Evolutionary conservation across 768 basidiomycete genomes (phyloP), one percentile per base, ranked within the genome.

Genomic region (Arthromyces matolae): DNA sequence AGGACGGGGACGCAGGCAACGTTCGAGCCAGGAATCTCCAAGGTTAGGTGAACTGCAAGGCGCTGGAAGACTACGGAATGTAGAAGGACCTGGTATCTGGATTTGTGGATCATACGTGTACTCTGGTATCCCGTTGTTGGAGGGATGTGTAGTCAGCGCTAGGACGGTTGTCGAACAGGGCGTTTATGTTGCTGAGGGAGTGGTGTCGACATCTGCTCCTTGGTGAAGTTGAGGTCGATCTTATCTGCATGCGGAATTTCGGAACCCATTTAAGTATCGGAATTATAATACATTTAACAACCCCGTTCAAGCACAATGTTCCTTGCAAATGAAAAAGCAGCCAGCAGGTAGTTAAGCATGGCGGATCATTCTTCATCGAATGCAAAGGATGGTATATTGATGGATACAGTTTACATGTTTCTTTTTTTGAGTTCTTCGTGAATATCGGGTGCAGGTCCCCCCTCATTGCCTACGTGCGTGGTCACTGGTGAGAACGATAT

Each of bases 101-200:
- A 68, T 89, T n/a, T 81, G 79, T 49, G 88, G 88, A 1, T 77
- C 80, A 14, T 90, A 84, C 61, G 83, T 81, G 12, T 76, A 80
- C 57, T 66, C 74, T 14, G 88, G 89, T 0, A 86, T 90, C 38
- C 89, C 88, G 8, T 62, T 92, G 45, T 65, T 91, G 39, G 89
- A 92, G 58, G 87, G 86, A 2, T 91, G 89, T 61, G 88, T 89
- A 10, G 76, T 76, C 16, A 86, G 85, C 56, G 84, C 85, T n/a
- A 71, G 73, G 60, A 72, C 72, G 39, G 80, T 84, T 5, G 70
- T 73, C 5, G 71, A 75, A 47, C 64, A 76, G 49, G 73, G 74
- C 3, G 65, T 74, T 42, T 65, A 69, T 50, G 48, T 42, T 25
- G 60, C 58, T 43, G 73, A 74, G 55, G 71, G 69, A 10, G 50